Evolutionary conservation across 2,329 filamentous ascomycete genomes (phyloP).

Genomic region (Chaetomium globosum): DNA sequence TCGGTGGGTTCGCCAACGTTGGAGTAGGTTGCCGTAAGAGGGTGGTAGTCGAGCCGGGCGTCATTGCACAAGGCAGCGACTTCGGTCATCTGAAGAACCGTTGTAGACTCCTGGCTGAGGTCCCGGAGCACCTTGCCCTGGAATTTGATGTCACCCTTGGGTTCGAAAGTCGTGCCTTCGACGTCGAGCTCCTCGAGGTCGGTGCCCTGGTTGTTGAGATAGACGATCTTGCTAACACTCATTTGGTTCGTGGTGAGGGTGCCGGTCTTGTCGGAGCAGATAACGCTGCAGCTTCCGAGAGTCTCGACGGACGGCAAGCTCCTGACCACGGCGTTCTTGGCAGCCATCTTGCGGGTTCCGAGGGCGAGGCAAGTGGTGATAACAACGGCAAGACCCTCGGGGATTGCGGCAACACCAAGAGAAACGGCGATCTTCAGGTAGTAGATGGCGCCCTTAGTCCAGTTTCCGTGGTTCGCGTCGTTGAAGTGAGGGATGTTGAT

Average conservation of each 20-base stretch:
- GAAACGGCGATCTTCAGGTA: conserved; percentile 99
- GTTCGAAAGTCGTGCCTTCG: conserved; percentile 89
- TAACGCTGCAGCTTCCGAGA: conserved; percentile 96
- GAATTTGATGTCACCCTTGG: conserved; percentile 71
- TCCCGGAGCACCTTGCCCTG: conserved; percentile 70
- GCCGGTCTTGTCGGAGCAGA: conserved; percentile 99
- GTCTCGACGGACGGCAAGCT: conserved; percentile 97
- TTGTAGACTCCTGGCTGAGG: conserved; percentile 70
- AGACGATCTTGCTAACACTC: conserved; percentile 93
- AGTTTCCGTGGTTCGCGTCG: conserved; percentile 88
- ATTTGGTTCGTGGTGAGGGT: conserved; percentile 99
- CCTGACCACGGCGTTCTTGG: conserved; percentile 95
- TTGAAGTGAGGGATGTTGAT: conserved; percentile 99
- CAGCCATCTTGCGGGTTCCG: conserved; percentile 97
- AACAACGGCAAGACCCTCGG: conserved; percentile 94
- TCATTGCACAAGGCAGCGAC: conserved; percentile 85
- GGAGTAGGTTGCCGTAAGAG: conserved; percentile 71
- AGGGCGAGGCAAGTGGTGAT: conserved; percentile 98
- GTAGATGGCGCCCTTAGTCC: conserved; percentile 97
- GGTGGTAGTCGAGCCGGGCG: conserved; percentile 78
- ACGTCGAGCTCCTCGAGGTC: conserved; percentile 85
- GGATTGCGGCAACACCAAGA: conserved; percentile 94
- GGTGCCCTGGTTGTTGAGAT: conserved; percentile 72
- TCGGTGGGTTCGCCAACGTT: conserved; percentile 95
- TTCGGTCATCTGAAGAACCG: conserved; percentile 75